These are phyloP conservation scores for Nothopassalora personata DNA, from an alignment of 2,329 filamentous ascomycete species.

Conservation along the genomic window DNA sequence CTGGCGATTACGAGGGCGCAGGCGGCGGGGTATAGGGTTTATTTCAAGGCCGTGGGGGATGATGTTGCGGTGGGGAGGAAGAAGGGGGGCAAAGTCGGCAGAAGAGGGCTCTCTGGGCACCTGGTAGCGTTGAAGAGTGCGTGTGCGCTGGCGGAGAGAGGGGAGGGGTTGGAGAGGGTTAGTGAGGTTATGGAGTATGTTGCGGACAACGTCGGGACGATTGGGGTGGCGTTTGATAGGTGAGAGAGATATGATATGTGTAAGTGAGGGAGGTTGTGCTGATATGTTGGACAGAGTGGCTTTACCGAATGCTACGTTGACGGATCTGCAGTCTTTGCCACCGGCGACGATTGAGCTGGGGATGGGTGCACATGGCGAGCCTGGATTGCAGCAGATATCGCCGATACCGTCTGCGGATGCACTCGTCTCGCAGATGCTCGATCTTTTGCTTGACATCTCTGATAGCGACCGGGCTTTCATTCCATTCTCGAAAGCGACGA, in stretches of 20 bases:
- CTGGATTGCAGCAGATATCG: constrained; percentile 53
- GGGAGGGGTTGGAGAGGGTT: constrained; percentile 31
- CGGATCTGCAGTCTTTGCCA: constrained; percentile 53
- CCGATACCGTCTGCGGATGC: constrained; percentile 36
- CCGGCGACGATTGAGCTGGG: constrained; percentile 57
- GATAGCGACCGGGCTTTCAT: constrained; percentile 35
- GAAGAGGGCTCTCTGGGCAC: constrained; percentile 58
- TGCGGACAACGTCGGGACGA: constrained; percentile 33
- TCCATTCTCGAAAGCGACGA: constrained; percentile 30
- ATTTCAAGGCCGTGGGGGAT: constrained; percentile 58
- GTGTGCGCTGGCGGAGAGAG: constrained; percentile 47
- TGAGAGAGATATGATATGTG: constrained; percentile 4
- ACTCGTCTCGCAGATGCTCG: constrained; percentile 33
- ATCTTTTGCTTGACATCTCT: constrained; percentile 31
- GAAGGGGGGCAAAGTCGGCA: constrained; percentile 53
- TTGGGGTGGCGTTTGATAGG: constrained; percentile 35
- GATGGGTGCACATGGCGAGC: constrained; percentile 63
- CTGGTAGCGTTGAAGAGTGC: constrained; percentile 56
- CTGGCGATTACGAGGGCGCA: constrained; percentile 55
- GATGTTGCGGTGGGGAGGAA: constrained; percentile 59
- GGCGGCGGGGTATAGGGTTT: constrained; percentile 50
- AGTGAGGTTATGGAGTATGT: constrained; percentile 36
- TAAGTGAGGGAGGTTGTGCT: neutral
- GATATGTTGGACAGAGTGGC: constrained; percentile 27
- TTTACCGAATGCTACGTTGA: constrained; percentile 48